phyloP scores from a whole-genome alignment of 495 filamentous ascomycete species.

The Apiosordaria backusii region DNA sequence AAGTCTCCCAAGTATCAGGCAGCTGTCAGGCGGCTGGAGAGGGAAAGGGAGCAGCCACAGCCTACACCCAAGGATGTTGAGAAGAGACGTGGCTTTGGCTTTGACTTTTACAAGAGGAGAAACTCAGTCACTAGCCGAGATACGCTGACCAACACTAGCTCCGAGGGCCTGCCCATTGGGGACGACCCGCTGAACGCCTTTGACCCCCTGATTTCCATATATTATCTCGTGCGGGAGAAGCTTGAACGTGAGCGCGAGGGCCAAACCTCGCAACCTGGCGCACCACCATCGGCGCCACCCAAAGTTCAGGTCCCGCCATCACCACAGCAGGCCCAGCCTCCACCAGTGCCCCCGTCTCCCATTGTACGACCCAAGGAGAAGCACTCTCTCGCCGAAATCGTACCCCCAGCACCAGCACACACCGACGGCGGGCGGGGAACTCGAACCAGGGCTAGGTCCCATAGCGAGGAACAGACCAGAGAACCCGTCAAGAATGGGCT shows the following conservation, averaged over 20 bases:
- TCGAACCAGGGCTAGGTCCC: conserved; percentile 82
- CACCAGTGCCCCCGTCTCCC: conserved; percentile 35
- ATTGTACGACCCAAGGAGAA: conserved; percentile 42
- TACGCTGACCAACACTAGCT: conserved; percentile 79
- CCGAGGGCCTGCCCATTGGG: conserved; percentile 76
- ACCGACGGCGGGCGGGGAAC: conserved; percentile 76
- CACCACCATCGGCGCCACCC: conserved; percentile 22
- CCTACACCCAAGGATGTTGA: conserved; percentile 61
- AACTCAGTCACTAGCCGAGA: conserved; percentile 85
- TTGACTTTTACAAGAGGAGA: conserved; percentile 95
- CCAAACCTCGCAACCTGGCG: conserved; percentile 11
- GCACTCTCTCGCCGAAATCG: conserved; percentile 59
- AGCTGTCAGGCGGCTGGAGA: conserved; percentile 59
- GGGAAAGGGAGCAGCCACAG: conserved; percentile 61
- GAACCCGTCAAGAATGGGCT: conserved; percentile 73
- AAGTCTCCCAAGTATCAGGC: conserved; percentile 89
- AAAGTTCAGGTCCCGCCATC: conserved; percentile 29
- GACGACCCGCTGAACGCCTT: conserved; percentile 91
- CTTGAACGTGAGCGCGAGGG: conserved; percentile 67
- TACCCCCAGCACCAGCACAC: conserved; percentile 81
- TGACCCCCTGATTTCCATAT: conserved; percentile 88
- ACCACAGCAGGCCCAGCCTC: conserved; percentile 21
- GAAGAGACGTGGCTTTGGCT: conserved; percentile 81
- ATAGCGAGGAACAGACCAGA: conserved; percentile 88
- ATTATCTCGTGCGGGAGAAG: conserved; percentile 94